Conservation (phyloP, 2,329 filamentous ascomycete species). For the Talaromyces piceae region DNA sequence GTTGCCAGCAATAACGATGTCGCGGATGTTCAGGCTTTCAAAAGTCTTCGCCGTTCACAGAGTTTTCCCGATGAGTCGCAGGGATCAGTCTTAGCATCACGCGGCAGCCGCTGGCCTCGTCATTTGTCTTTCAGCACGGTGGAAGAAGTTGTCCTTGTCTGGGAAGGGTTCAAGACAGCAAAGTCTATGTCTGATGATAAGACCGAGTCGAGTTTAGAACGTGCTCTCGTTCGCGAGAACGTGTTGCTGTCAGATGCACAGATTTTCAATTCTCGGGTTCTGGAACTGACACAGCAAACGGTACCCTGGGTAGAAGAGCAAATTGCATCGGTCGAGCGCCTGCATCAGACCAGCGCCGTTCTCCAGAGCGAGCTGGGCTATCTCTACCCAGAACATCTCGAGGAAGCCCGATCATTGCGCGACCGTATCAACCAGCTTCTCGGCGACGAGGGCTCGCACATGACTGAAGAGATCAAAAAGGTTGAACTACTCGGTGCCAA, state of each 20-base stretch:
- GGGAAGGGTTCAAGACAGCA: conserved; percentile 23
- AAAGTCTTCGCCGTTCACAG: conserved; percentile 30
- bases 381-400: conserved; percentile 62
- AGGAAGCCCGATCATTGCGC: conserved; percentile 61
- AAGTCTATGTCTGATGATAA: conserved; percentile 22
- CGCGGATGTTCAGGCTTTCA: conserved; percentile 19
- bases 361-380: conserved; percentile 60
- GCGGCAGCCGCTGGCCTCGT: conserved; percentile 30
- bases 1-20: conserved; percentile 22
- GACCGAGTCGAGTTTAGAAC: conserved; percentile 32
- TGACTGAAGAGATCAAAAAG: conserved; percentile 67
- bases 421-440: conserved; percentile 63
- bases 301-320: conserved; percentile 38
- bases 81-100: conserved; percentile 2
- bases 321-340: conserved; percentile 42
- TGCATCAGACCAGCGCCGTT: conserved; percentile 56
- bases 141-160: conserved; percentile 36
- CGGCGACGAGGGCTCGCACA: conserved; percentile 57
- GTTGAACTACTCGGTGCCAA: conserved; percentile 75
- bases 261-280: conserved; percentile 29
- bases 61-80: conserved; percentile 22
- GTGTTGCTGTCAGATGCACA: conserved; percentile 30
- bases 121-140: conserved; percentile 43
- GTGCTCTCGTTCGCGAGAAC: conserved; percentile 34
- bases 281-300: conserved; percentile 29